These are phyloP conservation scores for Auricularia sp. DNA, from an alignment of 768 basidiomycete genomes.

Conservation along the genomic window DNA sequence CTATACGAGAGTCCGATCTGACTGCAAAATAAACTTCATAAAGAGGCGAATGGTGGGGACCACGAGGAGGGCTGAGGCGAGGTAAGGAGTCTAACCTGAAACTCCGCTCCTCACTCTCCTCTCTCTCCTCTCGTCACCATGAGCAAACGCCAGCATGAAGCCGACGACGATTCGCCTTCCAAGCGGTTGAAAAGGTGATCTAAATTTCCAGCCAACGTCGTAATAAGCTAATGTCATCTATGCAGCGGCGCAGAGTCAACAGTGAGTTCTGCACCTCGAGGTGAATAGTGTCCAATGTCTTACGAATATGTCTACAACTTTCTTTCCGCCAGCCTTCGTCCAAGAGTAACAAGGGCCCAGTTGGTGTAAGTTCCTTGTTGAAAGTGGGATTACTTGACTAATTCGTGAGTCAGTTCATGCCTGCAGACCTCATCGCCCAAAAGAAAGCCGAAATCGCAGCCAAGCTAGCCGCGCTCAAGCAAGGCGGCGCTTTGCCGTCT, in stretches of 20 bases:
- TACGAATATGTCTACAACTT: constrained; percentile 59
- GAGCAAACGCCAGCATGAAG: constrained; percentile 6
- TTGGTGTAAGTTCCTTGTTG: background rate
- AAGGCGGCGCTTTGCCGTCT: constrained; percentile 25
- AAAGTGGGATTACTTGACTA: background rate
- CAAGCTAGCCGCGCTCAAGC: constrained; percentile 60
- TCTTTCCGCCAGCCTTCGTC: constrained; percentile 38
- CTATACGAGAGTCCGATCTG: too few species aligned
- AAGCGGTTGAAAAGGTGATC: constrained; percentile 42
- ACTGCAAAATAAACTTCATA: too few species aligned
- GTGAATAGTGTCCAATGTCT: constrained; percentile 59
- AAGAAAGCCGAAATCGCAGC: constrained; percentile 79
- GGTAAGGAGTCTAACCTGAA: too few species aligned
- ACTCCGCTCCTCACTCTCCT: too few species aligned
- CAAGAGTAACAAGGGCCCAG: background rate
- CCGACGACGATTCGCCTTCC: constrained; percentile 3
- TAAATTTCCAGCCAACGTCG: constrained; percentile 1
- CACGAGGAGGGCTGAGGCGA: too few species aligned
- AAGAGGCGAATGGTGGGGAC: too few species aligned
- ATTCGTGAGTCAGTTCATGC: constrained; percentile 27
- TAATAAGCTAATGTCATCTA: constrained; percentile 15
- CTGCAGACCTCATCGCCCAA: constrained; percentile 65
- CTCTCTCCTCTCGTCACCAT: background rate
- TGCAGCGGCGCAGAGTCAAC: constrained; percentile 60
- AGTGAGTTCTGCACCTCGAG: constrained; percentile 37